Evolutionary conservation across 768 basidiomycete genomes (phyloP).

Genomic region (Galerina marginata): DNA sequence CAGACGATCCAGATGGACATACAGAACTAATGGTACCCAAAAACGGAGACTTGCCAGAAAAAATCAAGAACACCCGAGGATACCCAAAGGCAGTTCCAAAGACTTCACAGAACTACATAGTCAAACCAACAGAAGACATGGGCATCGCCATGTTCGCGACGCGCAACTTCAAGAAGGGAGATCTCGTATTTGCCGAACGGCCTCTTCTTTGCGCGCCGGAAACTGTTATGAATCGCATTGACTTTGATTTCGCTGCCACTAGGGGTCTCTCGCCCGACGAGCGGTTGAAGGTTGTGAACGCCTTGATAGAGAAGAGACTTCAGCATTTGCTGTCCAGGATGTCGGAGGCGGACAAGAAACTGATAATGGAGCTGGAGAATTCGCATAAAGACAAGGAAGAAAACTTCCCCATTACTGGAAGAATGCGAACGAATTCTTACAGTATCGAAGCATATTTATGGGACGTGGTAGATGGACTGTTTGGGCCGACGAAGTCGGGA

Average conservation of each 20-base stretch:
- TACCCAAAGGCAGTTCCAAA: not conserved
- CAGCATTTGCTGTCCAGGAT: not conserved
- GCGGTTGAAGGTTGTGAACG: too few species aligned
- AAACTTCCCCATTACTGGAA: not conserved
- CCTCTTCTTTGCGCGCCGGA: not conserved
- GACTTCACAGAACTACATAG: not conserved
- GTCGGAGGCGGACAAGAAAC: not conserved
- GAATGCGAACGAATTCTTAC: not conserved
- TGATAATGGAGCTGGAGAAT: not conserved
- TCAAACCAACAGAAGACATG: not conserved
- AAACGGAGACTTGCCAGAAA: not conserved
- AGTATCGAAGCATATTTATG: not conserved
- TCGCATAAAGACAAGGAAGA: not conserved
- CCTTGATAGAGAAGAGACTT: not conserved
- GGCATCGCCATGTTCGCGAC: not conserved
- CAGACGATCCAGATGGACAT: conserved; percentile 1
- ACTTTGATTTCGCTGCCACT: not conserved
- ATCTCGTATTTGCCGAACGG: not conserved
- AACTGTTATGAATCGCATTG: not conserved
- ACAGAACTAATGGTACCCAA: not conserved
- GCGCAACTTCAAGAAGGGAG: not conserved
- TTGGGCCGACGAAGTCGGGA: not conserved
- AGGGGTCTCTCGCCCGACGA: not conserved
- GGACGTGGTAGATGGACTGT: not conserved
- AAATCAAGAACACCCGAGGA: not conserved